Percentiles rank a stretch among this genome's conserved stretches.
Conservation (phyloP, 345 rosid species). For the Salix brachista region DNA sequence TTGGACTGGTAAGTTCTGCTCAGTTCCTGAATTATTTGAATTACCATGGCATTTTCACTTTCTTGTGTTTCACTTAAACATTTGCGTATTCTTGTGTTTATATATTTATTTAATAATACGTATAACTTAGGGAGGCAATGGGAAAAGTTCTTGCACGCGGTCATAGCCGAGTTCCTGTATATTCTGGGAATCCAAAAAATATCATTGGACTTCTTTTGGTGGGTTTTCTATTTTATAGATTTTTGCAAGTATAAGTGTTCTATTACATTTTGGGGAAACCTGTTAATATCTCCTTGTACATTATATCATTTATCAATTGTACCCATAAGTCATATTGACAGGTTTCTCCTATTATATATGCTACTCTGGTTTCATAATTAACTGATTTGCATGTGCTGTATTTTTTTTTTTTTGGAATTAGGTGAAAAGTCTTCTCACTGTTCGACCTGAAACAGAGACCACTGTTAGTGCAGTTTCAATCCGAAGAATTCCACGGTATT, state of each 20-base stretch:
- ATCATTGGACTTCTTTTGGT: conserved; percentile 92
- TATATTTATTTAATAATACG: conserved; percentile 1
- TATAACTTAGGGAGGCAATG: conserved; percentile 79
- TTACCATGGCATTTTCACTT: not conserved
- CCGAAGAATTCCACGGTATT: conserved; percentile 85
- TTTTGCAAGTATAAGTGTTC: not conserved
- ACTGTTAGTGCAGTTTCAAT: conserved; percentile 85
- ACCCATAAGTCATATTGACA: not conserved
- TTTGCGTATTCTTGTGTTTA: not conserved
- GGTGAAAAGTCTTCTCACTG: conserved; percentile 96
- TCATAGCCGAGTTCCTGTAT: conserved; percentile 94
- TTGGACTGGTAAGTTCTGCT: conserved; percentile 72
- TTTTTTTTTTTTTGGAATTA: conserved; percentile 20
- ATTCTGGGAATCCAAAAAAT: conserved; percentile 78
- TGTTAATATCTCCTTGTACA: not conserved
- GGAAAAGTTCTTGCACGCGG: conserved; percentile 89
- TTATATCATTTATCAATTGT: not conserved
- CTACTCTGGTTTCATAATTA: conserved; percentile 1
- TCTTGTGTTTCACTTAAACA: not conserved
- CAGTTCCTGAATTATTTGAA: conserved; percentile 4
- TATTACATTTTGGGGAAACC: not conserved
- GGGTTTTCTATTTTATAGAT: conserved; percentile 20
- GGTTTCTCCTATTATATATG: not conserved
- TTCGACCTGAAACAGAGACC: conserved; percentile 94
- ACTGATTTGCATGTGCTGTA: conserved; percentile 6